These are phyloP conservation scores for Vitis hybrid DNA, from an alignment of 177 flowering plant genomes.

Conservation along the genomic window DNA sequence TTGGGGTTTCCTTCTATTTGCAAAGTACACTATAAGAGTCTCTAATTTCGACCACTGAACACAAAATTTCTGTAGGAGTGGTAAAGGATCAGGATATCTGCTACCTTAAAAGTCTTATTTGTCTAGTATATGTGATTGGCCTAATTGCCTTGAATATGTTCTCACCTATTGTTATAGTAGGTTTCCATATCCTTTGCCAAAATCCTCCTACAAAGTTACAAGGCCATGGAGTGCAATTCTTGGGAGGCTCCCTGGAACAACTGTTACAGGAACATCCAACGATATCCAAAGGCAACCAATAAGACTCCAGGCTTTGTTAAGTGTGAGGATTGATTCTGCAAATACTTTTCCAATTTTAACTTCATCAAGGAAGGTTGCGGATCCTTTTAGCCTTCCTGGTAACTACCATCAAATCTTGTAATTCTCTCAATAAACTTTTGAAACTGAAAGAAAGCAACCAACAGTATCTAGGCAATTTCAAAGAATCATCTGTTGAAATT, in stretches of 20 bases:
- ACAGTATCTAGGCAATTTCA: no score
- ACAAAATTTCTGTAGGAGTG: not conserved
- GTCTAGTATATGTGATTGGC: not conserved
- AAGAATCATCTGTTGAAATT: no score
- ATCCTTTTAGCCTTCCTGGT: not conserved
- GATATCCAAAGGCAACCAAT: constrained; percentile 70
- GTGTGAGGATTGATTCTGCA: constrained; percentile 83
- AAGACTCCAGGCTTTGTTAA: constrained; percentile 63
- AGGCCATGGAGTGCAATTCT: constrained; percentile 82
- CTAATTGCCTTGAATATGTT: not conserved
- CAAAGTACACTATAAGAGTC: constrained; percentile 74
- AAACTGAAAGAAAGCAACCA: no score
- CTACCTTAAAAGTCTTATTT: not conserved
- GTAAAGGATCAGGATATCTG: constrained; percentile 32
- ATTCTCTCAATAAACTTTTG: no score
- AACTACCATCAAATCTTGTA: no score
- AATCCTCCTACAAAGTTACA: constrained; percentile 85
- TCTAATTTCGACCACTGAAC: not conserved
- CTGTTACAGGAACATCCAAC: constrained; percentile 75
- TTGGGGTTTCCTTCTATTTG: constrained; percentile 68
- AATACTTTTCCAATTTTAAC: constrained; percentile 71
- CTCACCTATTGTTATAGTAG: constrained; percentile 26
- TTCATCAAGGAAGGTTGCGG: constrained; percentile 82
- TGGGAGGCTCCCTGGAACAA: constrained; percentile 78
- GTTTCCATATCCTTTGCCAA: constrained; percentile 87